Percentiles rank a stretch among this genome's conserved stretches.
These are phyloP conservation scores for Exophiala lecanii-corni DNA, from an alignment of 2,329 filamentous ascomycete genomes.

Conservation along the genomic window DNA sequence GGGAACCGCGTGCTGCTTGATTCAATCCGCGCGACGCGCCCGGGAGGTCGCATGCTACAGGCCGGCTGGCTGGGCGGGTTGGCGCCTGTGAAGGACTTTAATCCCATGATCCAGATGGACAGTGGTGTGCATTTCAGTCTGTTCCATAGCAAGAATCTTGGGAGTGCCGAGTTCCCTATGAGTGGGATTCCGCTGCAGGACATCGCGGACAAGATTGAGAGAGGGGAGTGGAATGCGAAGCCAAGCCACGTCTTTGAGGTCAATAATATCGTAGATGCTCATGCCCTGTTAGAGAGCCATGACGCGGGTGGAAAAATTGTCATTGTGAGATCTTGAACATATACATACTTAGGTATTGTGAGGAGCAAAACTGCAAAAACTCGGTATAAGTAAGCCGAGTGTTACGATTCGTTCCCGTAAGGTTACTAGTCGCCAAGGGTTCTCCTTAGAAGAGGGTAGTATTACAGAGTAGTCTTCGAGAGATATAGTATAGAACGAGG, in stretches of 20 bases:
- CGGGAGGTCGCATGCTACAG: conserved; percentile 36
- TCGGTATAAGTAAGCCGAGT: too few relatives aligned
- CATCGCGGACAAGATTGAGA: conserved; percentile 37
- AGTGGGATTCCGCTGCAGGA: conserved; percentile 37
- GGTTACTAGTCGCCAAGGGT: too few relatives aligned
- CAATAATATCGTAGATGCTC: conserved; percentile 33
- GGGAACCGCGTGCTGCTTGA: conserved; percentile 39
- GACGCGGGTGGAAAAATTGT: conserved; percentile 35
- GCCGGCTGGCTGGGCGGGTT: conserved; percentile 41
- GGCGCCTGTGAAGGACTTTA: conserved; percentile 37
- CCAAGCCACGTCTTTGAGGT: conserved; percentile 34
- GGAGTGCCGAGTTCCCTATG: conserved; percentile 34
- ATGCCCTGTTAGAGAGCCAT: conserved; percentile 33
- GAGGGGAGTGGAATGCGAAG: conserved; percentile 29
- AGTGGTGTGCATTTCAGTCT: conserved; percentile 45
- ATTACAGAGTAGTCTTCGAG: too few relatives aligned
- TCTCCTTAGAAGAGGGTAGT: too few relatives aligned
- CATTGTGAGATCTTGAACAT: background rate
- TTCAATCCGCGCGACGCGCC: conserved; percentile 33
- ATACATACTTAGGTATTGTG: too few relatives aligned
- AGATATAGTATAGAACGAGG: too few relatives aligned
- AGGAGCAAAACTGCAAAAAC: too few relatives aligned
- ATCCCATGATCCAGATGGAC: conserved; percentile 43
- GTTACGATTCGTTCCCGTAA: too few relatives aligned
- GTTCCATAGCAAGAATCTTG: conserved; percentile 40